Base-by-base conservation (phyloP, 768 basidiomycete species). In the Tephrocybe sp. region DNA sequence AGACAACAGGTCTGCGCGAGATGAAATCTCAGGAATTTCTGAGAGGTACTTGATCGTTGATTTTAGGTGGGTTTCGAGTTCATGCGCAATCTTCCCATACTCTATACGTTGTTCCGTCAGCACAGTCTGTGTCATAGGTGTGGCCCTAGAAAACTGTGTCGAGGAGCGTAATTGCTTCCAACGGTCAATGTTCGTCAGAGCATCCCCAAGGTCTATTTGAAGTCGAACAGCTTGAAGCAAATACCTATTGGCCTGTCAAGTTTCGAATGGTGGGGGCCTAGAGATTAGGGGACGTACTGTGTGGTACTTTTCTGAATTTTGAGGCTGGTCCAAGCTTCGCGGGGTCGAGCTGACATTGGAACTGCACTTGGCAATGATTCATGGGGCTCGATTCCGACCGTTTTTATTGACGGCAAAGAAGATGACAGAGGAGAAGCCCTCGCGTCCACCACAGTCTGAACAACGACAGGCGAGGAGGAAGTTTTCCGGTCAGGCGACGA, bases 81-180 rank as follows among this genome's bases (percentile, higher is more conserved):
- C 57, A 12, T 22, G 16, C 9, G 58, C 45, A 36, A 58, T 57
- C 13, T 52, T 52, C 13, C 41, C 55, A 40, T 60, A 62, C 15
- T 50, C 45, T 2, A 47, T 19, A 11, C 61, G 56, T 15, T 54
- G 58, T 1, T 44, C 42, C 9, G 64, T 59, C 13, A 73, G 53
- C 6, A 63, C 63, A 24, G 45, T 50, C n/a, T 66, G 63, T 0
- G 68, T 65, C 24, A 45, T 51, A 34, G 47, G 60, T 2, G 67
- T 64, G 4, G 65, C 60, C 21, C 57, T 66, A 15, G 36, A 22
- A 34, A 67, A 71, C 27, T 57, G 57, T 12, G 57, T 30, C 1
- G 70, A 71, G 19, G 23, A 45, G 27, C 66, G 68, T 11, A 64
- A 62, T 21, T 52, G 53, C 49, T 65, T 68, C 69, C 64, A 70